These are phyloP conservation scores for Cucurbitaria berberidis DNA, from an alignment of 2,329 filamentous ascomycete genomes.

Conservation along the genomic window DNA sequence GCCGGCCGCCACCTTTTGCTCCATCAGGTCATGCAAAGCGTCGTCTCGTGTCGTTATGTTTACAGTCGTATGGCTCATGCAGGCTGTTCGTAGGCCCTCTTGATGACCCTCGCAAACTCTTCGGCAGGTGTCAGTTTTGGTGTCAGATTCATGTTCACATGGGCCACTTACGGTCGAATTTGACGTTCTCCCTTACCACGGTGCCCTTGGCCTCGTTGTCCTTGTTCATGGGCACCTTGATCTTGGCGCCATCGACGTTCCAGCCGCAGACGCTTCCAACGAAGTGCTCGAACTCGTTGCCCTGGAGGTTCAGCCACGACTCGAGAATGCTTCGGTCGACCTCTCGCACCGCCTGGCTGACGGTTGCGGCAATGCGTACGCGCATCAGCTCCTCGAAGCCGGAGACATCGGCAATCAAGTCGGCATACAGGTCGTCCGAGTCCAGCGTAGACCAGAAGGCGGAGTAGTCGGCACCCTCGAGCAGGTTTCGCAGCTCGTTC, in stretches of 20 bases:
- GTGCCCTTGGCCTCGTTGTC: slow-evolving; percentile 91
- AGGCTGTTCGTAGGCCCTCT: slow-evolving; percentile 47
- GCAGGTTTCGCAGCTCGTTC: slow-evolving; percentile 79
- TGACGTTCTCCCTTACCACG: slow-evolving; percentile 93
- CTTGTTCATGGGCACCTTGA: slow-evolving; percentile 87
- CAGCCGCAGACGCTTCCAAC: slow-evolving; percentile 72
- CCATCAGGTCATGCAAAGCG: slow-evolving; percentile 10
- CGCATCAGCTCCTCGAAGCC: slow-evolving; percentile 96
- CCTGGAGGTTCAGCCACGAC: slow-evolving; percentile 56
- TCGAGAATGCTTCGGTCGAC: slow-evolving; percentile 61
- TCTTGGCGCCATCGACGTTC: slow-evolving; percentile 70
- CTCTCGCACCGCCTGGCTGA: slow-evolving; percentile 84
- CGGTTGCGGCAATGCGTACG: slow-evolving; percentile 84
- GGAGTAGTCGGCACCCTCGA: slow-evolving; percentile 88
- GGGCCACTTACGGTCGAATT: slow-evolving; percentile 70
- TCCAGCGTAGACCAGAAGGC: slow-evolving; percentile 93
- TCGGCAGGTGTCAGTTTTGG: slow-evolving; percentile 16
- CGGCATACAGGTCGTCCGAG: slow-evolving; percentile 92
- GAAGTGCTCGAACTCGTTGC: slow-evolving; percentile 57
- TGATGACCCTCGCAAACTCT: slow-evolving; percentile 47
- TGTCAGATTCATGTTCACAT: neutral
- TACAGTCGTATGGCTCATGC: slow-evolving; percentile 32
- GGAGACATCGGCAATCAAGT: slow-evolving; percentile 89
- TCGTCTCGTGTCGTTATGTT: slow-evolving; percentile 20
- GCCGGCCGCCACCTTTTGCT: slow-evolving; percentile 7